Evolutionary conservation across 495 filamentous ascomycete species (phyloP).

Genomic region (Hyaloscypha hepaticicola): DNA sequence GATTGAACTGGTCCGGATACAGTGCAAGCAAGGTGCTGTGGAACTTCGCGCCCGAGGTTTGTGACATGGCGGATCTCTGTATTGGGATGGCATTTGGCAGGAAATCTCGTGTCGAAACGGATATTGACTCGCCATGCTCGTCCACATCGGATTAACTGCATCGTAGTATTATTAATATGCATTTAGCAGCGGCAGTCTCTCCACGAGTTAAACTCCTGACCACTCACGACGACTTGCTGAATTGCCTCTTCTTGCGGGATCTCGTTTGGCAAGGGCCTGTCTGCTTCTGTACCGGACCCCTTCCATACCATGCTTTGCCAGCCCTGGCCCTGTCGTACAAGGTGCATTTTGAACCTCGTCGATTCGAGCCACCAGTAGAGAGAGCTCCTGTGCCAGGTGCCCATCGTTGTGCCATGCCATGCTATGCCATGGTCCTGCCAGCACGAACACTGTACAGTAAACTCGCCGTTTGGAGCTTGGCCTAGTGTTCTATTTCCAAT

Average conservation of each 20-base stretch:
- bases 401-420: no score
- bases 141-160: constrained; percentile 22
- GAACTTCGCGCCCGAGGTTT: neutral
- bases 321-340: constrained; percentile 2
- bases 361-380: neutral
- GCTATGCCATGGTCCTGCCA: constrained; percentile 5
- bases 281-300: constrained; percentile 1
- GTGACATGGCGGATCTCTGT: neutral
- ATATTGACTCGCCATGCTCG: neutral
- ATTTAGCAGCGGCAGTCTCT: constrained; percentile 32
- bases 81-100: neutral
- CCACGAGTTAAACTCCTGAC: constrained; percentile 14
- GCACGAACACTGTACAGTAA: neutral
- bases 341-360: neutral
- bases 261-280: neutral
- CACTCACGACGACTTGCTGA: constrained; percentile 18
- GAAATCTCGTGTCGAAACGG: constrained; percentile 13
- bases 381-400: no score
- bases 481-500: neutral
- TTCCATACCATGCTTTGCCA: neutral
- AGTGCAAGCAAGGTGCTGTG: neutral
- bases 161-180: constrained; percentile 24
- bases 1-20: neutral
- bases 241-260: constrained; percentile 26
- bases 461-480: neutral